A percentile compares a stretch with the other conserved stretches of the same genome.
These are phyloP conservation scores for Elaphomyces granulatus DNA, from an alignment of 495 filamentous ascomycete genomes.

Conservation along the genomic window DNA sequence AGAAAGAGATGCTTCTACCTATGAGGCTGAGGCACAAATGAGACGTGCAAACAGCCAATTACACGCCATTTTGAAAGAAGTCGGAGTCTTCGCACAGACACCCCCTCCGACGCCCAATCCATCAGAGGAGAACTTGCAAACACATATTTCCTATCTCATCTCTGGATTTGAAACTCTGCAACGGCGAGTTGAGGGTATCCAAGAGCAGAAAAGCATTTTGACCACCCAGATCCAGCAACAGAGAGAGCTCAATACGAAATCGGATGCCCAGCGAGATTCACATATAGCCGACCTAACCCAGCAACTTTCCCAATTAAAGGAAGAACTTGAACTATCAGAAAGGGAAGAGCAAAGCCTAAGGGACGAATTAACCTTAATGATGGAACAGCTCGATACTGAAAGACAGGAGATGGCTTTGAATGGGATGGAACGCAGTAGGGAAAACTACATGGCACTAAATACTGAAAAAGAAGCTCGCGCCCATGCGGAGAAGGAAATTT, in stretches of 20 bases:
- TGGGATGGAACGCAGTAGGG: background rate
- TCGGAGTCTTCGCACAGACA: conserved; percentile 29
- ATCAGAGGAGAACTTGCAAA: conserved; percentile 28
- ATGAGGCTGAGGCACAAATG: conserved; percentile 17
- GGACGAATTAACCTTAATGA: conserved; percentile 30
- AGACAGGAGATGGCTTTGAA: conserved; percentile 11
- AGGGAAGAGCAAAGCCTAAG: conserved; percentile 23
- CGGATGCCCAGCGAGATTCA: conserved; percentile 41
- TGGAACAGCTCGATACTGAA: conserved; percentile 33
- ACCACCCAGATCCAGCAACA: conserved; percentile 86
- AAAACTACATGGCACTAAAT: background rate
- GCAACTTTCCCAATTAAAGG: conserved; percentile 31
- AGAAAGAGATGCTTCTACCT: conserved; percentile 7
- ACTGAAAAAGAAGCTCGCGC: conserved; percentile 15
- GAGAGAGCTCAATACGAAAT: conserved; percentile 65
- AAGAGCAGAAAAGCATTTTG: conserved; percentile 72
- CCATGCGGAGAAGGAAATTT: conserved; percentile 19
- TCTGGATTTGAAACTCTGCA: conserved; percentile 66
- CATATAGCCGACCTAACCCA: conserved; percentile 36
- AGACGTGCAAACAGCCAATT: conserved; percentile 37
- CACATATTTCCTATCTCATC: conserved; percentile 41
- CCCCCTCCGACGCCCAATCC: conserved; percentile 35
- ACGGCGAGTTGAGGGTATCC: conserved; percentile 36
- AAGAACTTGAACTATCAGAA: conserved; percentile 25
- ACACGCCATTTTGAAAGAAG: conserved; percentile 34